Conservation (phyloP, 768 basidiomycete species). For the Serpula lacrymans region DNA sequence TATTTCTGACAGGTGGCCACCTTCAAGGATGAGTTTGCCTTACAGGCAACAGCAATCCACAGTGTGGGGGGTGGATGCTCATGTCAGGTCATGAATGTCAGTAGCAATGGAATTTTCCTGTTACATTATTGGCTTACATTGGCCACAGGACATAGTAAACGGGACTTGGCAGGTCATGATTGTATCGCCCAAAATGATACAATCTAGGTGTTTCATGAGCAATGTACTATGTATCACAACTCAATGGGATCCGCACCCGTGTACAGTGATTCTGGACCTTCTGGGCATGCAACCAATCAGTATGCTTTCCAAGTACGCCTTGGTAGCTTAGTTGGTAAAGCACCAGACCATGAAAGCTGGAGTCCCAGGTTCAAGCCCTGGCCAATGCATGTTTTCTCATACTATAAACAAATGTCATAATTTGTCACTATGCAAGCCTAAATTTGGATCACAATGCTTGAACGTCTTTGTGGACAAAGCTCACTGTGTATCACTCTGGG, state of each 20-base stretch:
- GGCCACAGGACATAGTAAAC: conserved; percentile 14
- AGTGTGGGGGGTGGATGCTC: conserved; percentile 27
- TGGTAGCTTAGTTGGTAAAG: too few relatives aligned
- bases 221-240: too few relatives aligned
- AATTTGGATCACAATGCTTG: conserved; percentile 16
- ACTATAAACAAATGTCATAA: too few relatives aligned
- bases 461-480: conserved; percentile 33
- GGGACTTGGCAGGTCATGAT: conserved; percentile 28
- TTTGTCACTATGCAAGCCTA: conserved; percentile 17
- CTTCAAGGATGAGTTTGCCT: conserved; percentile 25
- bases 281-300: too few relatives aligned
- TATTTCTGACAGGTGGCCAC: conserved; percentile 32
- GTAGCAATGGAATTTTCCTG: not conserved
- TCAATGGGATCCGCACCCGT: too few relatives aligned
- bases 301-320: too few relatives aligned
- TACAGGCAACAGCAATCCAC: conserved; percentile 30
- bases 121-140: not conserved
- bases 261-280: too few relatives aligned
- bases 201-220: conserved; percentile 22
- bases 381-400: too few relatives aligned
- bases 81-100: conserved; percentile 20
- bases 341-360: too few relatives aligned
- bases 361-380: too few relatives aligned
- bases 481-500: conserved; percentile 37
- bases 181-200: conserved; percentile 32